phyloP scores from a whole-genome alignment of 805 yeast species.

The Yamadazyma sp. region DNA sequence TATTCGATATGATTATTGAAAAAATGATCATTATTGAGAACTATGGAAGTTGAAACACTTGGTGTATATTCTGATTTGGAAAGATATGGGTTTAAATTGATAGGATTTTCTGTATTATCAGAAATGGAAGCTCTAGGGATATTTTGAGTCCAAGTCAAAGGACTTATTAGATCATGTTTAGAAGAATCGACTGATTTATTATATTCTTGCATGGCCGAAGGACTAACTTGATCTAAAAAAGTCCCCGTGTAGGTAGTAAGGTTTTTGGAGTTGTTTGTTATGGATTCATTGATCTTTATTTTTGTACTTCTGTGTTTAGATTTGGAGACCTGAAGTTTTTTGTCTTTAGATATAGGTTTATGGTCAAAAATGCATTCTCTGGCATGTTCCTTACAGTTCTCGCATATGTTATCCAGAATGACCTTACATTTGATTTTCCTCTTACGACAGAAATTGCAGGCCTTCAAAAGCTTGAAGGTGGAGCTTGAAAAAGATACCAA shows the following conservation, averaged over 20 bases:
- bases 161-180: constrained; percentile 1
- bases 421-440: constrained; percentile 18
- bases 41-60: not conserved
- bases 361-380: constrained; percentile 18
- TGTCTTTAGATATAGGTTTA: constrained; percentile 9
- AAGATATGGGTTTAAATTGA: too few relatives aligned
- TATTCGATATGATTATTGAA: constrained; percentile 2
- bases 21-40: not conserved
- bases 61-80: constrained; percentile 1
- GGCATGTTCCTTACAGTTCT: constrained; percentile 14
- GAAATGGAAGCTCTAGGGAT: too few relatives aligned
- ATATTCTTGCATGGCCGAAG: constrained; percentile 11
- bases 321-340: not conserved
- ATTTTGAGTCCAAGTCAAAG: constrained; percentile 3
- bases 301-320: not conserved
- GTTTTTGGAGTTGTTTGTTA: constrained; percentile 6
- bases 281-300: constrained; percentile 1
- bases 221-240: constrained; percentile 13
- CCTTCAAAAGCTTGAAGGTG: constrained; percentile 17
- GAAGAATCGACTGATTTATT: constrained; percentile 5
- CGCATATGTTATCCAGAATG: constrained; percentile 11
- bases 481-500: constrained; percentile 7
- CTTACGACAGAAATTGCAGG: constrained; percentile 19
- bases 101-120: too few relatives aligned
- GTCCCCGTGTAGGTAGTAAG: constrained; percentile 14